Evolutionary conservation across 225 moss, liverwort and hornwort genomes (phyloP), one percentile per base, ranked within the genome.

Genomic region (Ulota crispa): DNA sequence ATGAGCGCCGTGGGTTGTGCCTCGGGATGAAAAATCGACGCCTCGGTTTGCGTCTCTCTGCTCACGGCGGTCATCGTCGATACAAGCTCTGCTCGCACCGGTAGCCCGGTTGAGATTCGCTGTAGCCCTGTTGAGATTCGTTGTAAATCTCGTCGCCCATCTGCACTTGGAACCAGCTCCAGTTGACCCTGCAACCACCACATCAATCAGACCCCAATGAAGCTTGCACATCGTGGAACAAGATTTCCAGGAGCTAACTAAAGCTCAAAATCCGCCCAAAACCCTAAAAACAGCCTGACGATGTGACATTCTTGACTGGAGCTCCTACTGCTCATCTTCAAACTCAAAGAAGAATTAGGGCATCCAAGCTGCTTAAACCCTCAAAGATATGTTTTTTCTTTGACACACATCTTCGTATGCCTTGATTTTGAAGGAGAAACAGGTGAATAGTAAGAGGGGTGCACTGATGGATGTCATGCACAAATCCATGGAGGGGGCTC

Each of bases 31-130:
- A 83, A 69, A 64, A 54, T 59, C 11, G 39, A 55, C 3, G 42
- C 26, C 37, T 86, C 86, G 3, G 85, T 85, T 74, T 89, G 89
- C 6, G 87, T 82, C 41, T 77, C 64, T 31, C 78, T 77, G 57
- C 82, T 73, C 71, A 74, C 37, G 37, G 52, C 31, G 6, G 39
- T 30, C 70, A 32, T 19, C 24, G n/a, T 53, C 27, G 78, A 26
- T 39, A 37, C 54, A 31, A 54, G 36, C 54, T 78, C 77, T 3
- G 26, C 36, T 50, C 43, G 55, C 47, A 68, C 68, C 50, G 80
- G 64, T 13, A 65, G 52, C 34, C 79, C 82, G 16, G 42, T 42
- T 42, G 42, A 42, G 10, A 42, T 42, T n/a, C n/a, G n/a, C n/a
- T n/a, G n/a, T 14, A 66, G 52, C 36, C 80, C 82, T 23, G 45